A percentile compares a stretch with the other conserved stretches of the same genome.
Conservation (phyloP, 805 yeast species). For the Candida ulmi region DNA sequence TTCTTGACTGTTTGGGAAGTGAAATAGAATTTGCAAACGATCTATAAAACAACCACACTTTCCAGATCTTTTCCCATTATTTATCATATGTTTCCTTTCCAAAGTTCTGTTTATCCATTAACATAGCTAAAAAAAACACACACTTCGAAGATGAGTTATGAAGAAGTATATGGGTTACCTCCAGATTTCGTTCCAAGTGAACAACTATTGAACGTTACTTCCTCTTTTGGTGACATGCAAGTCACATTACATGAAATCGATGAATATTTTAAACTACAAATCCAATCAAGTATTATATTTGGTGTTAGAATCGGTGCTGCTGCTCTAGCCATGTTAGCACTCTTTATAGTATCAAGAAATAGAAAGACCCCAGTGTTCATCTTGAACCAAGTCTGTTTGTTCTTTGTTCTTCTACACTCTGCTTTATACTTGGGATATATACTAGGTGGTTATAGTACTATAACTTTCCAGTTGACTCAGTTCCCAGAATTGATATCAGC, state of each 20-base stretch:
- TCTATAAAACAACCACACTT: no score
- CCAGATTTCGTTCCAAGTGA: constrained; percentile 18
- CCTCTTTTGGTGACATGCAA: constrained; percentile 33
- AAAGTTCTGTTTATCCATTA: no score
- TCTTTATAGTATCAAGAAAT: constrained; percentile 45
- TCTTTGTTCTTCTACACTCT: constrained; percentile 53
- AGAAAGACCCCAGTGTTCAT: constrained; percentile 65
- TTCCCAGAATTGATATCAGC: constrained; percentile 35
- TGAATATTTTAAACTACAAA: constrained; percentile 24
- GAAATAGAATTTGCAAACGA: no score
- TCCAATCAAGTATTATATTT: constrained; percentile 40
- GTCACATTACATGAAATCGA: constrained; percentile 40
- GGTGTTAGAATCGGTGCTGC: constrained; percentile 59
- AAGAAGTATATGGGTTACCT: background rate
- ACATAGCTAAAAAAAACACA: no score
- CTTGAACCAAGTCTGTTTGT: constrained; percentile 59
- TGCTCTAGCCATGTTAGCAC: constrained; percentile 36
- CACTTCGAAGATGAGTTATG: constrained; percentile 3
- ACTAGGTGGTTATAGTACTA: constrained; percentile 43
- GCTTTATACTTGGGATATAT: constrained; percentile 52
- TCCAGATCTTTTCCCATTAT: no score
- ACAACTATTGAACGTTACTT: constrained; percentile 33
- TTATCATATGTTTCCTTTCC: no score
- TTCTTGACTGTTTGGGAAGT: no score
- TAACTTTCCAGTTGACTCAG: constrained; percentile 42